phyloP scores from a whole-genome alignment of 441 rosid species.

The Rhodomyrtus psidioides region DNA sequence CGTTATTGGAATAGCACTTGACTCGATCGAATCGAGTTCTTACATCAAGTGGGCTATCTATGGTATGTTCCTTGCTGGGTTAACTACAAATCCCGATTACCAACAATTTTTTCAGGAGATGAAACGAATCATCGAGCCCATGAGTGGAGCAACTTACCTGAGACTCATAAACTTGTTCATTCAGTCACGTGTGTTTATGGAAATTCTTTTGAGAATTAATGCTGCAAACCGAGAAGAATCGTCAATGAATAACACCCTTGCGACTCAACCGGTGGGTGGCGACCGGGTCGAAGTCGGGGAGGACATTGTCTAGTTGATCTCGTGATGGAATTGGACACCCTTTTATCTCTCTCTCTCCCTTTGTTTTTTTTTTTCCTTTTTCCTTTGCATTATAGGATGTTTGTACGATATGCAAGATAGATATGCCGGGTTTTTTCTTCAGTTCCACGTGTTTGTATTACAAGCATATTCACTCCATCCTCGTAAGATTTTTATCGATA shows the following conservation, averaged over 20 bases:
- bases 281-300: background rate
- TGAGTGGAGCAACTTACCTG: background rate
- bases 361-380: too few species aligned
- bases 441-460: background rate
- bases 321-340: background rate
- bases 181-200: background rate
- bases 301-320: background rate
- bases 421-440: background rate
- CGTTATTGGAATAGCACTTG: background rate
- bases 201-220: background rate
- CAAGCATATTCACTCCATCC: background rate
- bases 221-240: background rate
- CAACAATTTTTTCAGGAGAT: background rate
- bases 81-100: background rate
- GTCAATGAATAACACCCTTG: accelerated
- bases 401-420: background rate
- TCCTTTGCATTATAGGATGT: background rate
- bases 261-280: accelerated
- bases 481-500: background rate
- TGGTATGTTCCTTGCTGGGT: background rate
- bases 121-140: background rate
- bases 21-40: background rate
- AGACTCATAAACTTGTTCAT: background rate
- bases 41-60: background rate
- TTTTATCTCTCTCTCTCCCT: background rate